Conservation (phyloP, 768 basidiomycete genomes). For the Boletus rubropictus region DNA sequence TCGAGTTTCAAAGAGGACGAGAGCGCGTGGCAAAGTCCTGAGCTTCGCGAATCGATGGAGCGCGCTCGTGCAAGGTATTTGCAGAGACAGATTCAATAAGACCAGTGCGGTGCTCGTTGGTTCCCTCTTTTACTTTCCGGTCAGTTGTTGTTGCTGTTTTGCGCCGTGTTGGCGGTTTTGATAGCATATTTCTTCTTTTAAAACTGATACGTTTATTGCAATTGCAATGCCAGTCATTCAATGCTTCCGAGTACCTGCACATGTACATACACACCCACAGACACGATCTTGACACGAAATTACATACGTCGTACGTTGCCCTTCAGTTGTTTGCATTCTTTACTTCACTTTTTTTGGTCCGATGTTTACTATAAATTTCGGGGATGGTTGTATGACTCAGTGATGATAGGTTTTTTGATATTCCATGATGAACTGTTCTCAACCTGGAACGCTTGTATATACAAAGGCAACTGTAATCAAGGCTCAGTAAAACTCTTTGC, state of each 20-base stretch:
- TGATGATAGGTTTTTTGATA: neutral
- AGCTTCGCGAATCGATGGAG: constrained; percentile 68
- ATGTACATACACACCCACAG: neutral
- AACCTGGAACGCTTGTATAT: neutral
- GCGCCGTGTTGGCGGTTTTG: neutral
- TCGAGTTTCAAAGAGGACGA: constrained; percentile 42
- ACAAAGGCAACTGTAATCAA: no score
- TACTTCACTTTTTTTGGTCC: neutral
- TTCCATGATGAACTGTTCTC: no score
- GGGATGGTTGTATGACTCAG: constrained; percentile 1
- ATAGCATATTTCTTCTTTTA: neutral
- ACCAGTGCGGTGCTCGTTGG: neutral
- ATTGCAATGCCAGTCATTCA: neutral
- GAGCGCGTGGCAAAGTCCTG: constrained; percentile 52
- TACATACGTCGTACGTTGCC: constrained; percentile 3
- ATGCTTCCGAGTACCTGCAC: neutral
- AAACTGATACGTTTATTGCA: neutral
- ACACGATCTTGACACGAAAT: neutral
- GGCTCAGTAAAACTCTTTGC: no score
- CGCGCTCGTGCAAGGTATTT: constrained; percentile 44
- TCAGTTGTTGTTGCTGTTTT: neutral
- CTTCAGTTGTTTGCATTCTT: neutral
- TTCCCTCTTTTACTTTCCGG: neutral
- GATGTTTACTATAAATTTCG: neutral
- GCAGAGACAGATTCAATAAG: constrained; percentile 17